Evolutionary conservation across 768 basidiomycete species (phyloP).

Genomic region (Auriculariales sp.): DNA sequence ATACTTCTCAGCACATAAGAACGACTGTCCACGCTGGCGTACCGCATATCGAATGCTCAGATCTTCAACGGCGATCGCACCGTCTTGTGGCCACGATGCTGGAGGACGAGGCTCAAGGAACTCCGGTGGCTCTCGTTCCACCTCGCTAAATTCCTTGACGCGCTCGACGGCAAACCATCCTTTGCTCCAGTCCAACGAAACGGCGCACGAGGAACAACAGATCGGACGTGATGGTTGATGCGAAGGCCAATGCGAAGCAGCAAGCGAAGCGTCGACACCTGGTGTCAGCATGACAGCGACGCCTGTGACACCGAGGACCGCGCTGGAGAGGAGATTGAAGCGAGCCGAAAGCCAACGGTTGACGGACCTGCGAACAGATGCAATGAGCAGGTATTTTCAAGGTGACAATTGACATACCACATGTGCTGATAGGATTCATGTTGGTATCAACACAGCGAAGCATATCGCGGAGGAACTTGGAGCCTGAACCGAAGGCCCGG

Average conservation of each 20-base stretch:
- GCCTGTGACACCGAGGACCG: conserved; percentile 59
- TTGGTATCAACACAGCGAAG: conserved; percentile 66
- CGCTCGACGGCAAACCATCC: conserved; percentile 87
- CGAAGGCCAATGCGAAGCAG: conserved; percentile 78
- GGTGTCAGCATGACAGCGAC: conserved; percentile 53
- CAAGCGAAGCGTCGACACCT: conserved; percentile 61
- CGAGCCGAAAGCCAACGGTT: conserved; percentile 85
- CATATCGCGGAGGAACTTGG: conserved; percentile 78
- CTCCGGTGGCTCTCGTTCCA: conserved; percentile 65
- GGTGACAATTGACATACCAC: conserved; percentile 32
- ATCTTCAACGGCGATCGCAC: conserved; percentile 19
- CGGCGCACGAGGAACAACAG: conserved; percentile 60
- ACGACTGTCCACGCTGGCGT: conserved; percentile 1
- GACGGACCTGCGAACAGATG: conserved; percentile 34
- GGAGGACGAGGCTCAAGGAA: conserved; percentile 77
- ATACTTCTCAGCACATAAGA: conserved; percentile 2
- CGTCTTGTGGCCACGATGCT: conserved; percentile 60
- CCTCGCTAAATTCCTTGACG: conserved; percentile 80
- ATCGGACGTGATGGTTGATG: conserved; percentile 58
- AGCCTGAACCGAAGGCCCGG: conserved; percentile 78
- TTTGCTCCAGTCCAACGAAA: conserved; percentile 81
- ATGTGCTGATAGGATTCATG: conserved; percentile 73
- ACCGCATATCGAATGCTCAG: conserved; percentile 16
- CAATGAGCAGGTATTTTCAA: too few species aligned
- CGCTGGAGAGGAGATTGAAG: conserved; percentile 67